Evolutionary conservation across 2,329 filamentous ascomycete genomes (phyloP).

Genomic region (Colletotrichum orbiculare): DNA sequence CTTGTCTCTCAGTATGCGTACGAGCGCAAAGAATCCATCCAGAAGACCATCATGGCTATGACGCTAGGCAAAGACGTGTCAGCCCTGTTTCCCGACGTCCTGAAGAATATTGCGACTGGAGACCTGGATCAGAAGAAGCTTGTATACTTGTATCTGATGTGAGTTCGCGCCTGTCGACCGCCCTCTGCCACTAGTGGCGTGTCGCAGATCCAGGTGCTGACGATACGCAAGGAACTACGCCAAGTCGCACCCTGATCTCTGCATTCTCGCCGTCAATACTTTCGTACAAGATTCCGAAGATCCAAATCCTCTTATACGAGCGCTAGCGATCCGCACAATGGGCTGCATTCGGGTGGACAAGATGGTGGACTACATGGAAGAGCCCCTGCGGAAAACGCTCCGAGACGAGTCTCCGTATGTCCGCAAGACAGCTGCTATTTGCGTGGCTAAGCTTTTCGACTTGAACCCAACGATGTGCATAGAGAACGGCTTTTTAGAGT

Average conservation of each 20-base stretch:
- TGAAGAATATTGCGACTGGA: conserved; percentile 97
- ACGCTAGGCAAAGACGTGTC: conserved; percentile 98
- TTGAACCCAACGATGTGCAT: conserved; percentile 92
- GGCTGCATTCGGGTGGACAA: conserved; percentile 98
- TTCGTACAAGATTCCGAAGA: conserved; percentile 99
- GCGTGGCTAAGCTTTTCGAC: conserved; percentile 97
- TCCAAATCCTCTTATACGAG: conserved; percentile 94
- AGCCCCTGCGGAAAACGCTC: conserved; percentile 93
- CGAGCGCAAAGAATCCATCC: conserved; percentile 98
- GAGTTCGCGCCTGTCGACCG: conserved; percentile 46
- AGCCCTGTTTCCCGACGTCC: conserved; percentile 93
- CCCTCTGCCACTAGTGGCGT: not conserved
- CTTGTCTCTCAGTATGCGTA: conserved; percentile 99
- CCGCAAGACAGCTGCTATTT: conserved; percentile 96
- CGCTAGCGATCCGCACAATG: conserved; percentile 97
- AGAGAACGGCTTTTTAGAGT: conserved; percentile 96
- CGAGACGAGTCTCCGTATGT: conserved; percentile 98
- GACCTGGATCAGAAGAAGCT: conserved; percentile 99
- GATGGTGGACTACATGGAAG: conserved; percentile 99
- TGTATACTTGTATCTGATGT: conserved; percentile 98
- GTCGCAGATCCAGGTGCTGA: conserved; percentile 38
- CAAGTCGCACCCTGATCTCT: conserved; percentile 97
- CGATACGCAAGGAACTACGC: conserved; percentile 85
- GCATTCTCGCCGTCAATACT: conserved; percentile 98
- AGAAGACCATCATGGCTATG: conserved; percentile 99